phyloP scores from a whole-genome alignment of 305 asterid genomes.

The Andrographis paniculata region DNA sequence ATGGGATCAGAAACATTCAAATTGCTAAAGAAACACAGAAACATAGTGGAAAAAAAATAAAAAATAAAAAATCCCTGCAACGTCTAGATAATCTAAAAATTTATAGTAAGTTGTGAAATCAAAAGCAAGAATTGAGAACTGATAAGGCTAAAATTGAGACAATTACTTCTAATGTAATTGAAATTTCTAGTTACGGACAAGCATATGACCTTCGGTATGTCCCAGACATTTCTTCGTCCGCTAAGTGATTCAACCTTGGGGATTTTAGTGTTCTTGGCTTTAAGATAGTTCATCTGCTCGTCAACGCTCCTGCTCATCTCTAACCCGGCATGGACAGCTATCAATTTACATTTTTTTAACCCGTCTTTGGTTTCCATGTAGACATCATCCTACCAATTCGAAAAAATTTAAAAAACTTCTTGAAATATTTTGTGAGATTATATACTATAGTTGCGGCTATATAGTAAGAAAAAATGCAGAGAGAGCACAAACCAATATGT shows the following conservation, averaged over 20 bases:
- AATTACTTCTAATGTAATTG: too few species aligned
- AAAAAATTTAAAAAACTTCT: conserved; percentile 4
- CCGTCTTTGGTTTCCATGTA: conserved; percentile 58
- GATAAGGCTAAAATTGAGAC: too few species aligned
- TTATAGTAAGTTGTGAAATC: too few species aligned
- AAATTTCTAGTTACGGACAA: not conserved
- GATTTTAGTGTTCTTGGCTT: conserved; percentile 71
- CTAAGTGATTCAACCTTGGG: conserved; percentile 69
- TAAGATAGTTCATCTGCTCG: conserved; percentile 53
- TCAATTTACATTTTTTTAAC: conserved; percentile 45
- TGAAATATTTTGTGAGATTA: too few species aligned
- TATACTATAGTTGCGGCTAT: too few species aligned
- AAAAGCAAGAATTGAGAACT: too few species aligned
- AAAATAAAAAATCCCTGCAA: too few species aligned
- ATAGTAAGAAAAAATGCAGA: not conserved
- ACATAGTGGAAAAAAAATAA: too few species aligned
- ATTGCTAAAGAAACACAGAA: too few species aligned
- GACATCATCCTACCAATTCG: conserved; percentile 46
- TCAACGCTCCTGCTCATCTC: conserved; percentile 49
- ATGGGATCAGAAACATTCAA: too few species aligned
- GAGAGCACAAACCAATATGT: not conserved
- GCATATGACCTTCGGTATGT: conserved; percentile 60
- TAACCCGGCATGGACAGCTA: conserved; percentile 87
- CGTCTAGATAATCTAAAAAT: too few species aligned
- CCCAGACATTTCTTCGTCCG: conserved; percentile 78